Evolutionary conservation across 106 monocot genomes (phyloP).

Genomic region (Vanilla planifolia): DNA sequence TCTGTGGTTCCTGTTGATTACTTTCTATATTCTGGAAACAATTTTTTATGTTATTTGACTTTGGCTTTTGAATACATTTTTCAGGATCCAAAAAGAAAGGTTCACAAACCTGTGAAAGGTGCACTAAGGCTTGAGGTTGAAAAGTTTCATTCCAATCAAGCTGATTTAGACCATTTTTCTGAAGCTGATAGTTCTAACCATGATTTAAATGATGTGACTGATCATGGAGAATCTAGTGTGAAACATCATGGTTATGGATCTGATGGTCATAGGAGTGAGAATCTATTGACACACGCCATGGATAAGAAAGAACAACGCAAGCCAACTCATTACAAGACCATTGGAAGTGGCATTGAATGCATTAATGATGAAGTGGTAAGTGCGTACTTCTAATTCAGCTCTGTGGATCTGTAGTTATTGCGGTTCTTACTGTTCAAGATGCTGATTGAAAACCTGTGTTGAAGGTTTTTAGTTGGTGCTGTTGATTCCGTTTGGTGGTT

Average conservation of each 20-base stretch:
- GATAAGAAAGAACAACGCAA: constrained; percentile 32
- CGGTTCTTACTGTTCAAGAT: background rate
- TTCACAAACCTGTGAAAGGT: constrained; percentile 96
- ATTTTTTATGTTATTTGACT: background rate
- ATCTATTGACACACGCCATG: constrained; percentile 11
- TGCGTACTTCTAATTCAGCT: background rate
- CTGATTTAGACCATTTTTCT: constrained; percentile 61
- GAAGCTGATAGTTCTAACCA: constrained; percentile 64
- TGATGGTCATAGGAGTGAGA: constrained; percentile 25
- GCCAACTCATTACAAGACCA: constrained; percentile 18
- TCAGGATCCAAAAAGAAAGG: constrained; percentile 93
- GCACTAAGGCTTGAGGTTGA: constrained; percentile 81
- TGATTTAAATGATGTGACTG: constrained; percentile 41
- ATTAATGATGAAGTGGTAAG: constrained; percentile 46
- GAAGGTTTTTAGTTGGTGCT: background rate
- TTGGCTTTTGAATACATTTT: constrained; percentile 7
- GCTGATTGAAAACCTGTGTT: background rate
- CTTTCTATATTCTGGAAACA: too few species aligned
- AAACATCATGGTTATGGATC: constrained; percentile 31
- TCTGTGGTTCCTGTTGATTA: too few species aligned
- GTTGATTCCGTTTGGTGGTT: background rate
- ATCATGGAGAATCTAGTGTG: constrained; percentile 26
- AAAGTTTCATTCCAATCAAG: constrained; percentile 46
- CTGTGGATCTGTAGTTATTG: too few species aligned
- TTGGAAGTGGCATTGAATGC: constrained; percentile 15